Conservation (phyloP, 2,329 filamentous ascomycete species). For the Emergomyces pasteurianus region DNA sequence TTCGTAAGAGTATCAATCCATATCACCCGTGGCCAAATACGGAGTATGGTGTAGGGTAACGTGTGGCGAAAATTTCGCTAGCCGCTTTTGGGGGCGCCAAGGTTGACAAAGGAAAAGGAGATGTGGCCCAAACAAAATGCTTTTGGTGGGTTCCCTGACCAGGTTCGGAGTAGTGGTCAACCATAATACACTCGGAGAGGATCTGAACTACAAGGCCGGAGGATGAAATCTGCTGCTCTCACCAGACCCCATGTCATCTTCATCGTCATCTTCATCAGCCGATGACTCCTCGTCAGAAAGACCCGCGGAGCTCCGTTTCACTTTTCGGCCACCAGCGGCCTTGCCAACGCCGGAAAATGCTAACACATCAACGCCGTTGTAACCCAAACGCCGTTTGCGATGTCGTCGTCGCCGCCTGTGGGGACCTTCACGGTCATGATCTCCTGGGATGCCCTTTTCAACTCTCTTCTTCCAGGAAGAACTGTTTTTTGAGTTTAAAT, state of each 20-base stretch:
- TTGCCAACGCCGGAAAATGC: conserved; percentile 34
- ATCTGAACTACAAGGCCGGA: neutral
- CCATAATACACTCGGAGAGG: neutral
- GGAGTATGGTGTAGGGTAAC: neutral
- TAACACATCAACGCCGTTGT: conserved; percentile 24
- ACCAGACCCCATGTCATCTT: conserved; percentile 46
- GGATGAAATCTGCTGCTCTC: conserved; percentile 32
- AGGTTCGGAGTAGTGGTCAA: neutral
- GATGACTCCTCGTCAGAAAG: conserved; percentile 42
- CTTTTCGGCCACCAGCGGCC: conserved; percentile 19
- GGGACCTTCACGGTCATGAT: conserved; percentile 28
- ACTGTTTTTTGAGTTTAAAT: conserved; percentile 38
- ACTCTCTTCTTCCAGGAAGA: conserved; percentile 86
- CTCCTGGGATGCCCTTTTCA: conserved; percentile 50
- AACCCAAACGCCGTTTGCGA: conserved; percentile 19
- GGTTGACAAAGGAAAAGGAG: neutral
- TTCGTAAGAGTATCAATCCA: neutral
- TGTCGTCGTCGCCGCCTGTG: conserved; percentile 24
- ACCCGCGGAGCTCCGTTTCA: conserved; percentile 19
- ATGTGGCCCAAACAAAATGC: neutral
- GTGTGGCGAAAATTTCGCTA: neutral
- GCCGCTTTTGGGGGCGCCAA: neutral
- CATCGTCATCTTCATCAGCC: conserved; percentile 50
- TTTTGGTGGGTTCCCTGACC: neutral
- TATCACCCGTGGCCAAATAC: neutral